Conservation (phyloP, 1,139 yeast genomes). For the Meyerozyma elateridarum region DNA sequence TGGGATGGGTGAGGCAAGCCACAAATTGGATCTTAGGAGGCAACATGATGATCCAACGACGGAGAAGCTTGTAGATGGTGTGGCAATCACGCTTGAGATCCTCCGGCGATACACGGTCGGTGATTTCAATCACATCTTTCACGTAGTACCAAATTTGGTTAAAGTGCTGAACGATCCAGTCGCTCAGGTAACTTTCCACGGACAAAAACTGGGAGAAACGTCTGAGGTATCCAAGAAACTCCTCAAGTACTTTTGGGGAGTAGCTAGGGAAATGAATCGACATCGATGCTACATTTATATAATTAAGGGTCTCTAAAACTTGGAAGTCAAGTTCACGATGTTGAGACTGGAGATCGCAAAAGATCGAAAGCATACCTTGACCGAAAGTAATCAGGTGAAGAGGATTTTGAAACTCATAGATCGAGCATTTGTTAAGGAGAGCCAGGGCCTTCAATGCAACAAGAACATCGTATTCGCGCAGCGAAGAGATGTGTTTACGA, state of each 20-base stretch:
- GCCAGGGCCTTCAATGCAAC: constrained; percentile 21
- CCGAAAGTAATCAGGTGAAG: constrained; percentile 20
- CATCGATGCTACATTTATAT: constrained; percentile 20
- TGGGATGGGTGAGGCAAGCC: constrained; percentile 13
- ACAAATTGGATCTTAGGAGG: constrained; percentile 20
- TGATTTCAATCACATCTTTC: not conserved
- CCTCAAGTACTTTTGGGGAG: constrained; percentile 17
- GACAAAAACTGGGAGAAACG: constrained; percentile 1
- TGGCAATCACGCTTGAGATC: constrained; percentile 10
- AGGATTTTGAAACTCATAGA: constrained; percentile 20
- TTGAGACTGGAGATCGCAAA: constrained; percentile 16
- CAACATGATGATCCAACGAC: constrained; percentile 23
- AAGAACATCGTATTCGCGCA: constrained; percentile 15
- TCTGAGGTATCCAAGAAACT: constrained; percentile 12
- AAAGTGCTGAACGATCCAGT: constrained; percentile 1
- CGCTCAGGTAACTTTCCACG: not conserved
- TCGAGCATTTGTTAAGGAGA: constrained; percentile 22
- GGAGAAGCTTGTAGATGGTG: constrained; percentile 17
- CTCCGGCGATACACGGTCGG: constrained; percentile 2
- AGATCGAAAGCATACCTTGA: constrained; percentile 22
- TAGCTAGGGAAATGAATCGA: constrained; percentile 22
- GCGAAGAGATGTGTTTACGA: not conserved
- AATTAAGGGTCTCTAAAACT: constrained; percentile 16
- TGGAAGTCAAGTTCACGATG: constrained; percentile 10
- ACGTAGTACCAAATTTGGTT: not conserved